Base-by-base conservation (phyloP, 176 grass and related monocot species). In the Phragmites australis region DNA sequence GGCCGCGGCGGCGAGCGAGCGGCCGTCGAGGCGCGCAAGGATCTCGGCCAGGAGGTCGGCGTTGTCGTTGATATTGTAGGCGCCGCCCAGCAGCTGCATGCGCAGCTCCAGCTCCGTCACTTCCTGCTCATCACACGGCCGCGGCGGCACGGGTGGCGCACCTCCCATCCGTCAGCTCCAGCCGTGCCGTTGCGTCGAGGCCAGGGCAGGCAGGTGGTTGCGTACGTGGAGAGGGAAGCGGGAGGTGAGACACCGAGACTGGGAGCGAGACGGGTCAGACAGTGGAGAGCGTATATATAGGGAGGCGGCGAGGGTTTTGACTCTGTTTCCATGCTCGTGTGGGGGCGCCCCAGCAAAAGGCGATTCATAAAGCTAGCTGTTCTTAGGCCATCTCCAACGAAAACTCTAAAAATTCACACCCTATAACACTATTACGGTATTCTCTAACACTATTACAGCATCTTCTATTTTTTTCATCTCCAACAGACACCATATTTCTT, bases 41-140 rank as follows among this genome's bases (percentile, higher is more conserved):
- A 99, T 91, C 88, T 99, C 96, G 0, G 84, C 91, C 5, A 95
- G 86, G 39, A 99, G 53, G 82, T 99, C 96, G 0, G 82, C 88
- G 88, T 99, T 93, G 84, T 99, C 92, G 82, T 95, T 99, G 85
- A 95, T 90, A 76, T 82, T 86, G 86, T 94, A 93, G 50, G 23
- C 23, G 60, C 27, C 73, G 79, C 65, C 46, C 8, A 89, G 72
- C 22, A 77, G 56, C 64, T 89, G 87, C 65, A 81, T 75, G 64
- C 48, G 72, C 40, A 79, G 22, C 76, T 64, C 46, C 47, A 89
- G 82, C 87, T 82, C 74, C 23, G 73, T 40, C 56, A 75, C 70
- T 44, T 48, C 77, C 31, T 34, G 58, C 29, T 52, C 26, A 1
- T 58, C 30, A 21, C 34, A 9, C 60, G 75, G 39, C 70, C 63